Evolutionary conservation across 495 filamentous ascomycete genomes (phyloP).

Genomic region (Lasiosphaeris hirsuta): DNA sequence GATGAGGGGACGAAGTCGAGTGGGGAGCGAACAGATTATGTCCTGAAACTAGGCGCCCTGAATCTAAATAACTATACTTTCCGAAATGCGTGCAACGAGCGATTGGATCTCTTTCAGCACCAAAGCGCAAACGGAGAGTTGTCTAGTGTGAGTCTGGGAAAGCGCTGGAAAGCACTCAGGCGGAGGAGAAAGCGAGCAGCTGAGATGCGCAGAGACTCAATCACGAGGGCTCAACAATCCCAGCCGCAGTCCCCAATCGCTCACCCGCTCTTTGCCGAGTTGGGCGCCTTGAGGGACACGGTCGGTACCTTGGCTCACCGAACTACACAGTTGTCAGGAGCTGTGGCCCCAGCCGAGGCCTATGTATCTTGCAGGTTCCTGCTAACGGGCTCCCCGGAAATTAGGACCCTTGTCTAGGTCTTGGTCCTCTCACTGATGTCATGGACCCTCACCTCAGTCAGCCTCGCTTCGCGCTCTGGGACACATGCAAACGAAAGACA

Average conservation of each 20-base stretch:
- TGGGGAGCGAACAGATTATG: no score
- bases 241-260: constrained; percentile 13
- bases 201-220: constrained; percentile 16
- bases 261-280: constrained; percentile 25
- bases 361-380: constrained; percentile 7
- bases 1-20: no score
- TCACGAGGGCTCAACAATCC: constrained; percentile 37
- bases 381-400: constrained; percentile 14
- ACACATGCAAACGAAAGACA: no score
- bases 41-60: no score
- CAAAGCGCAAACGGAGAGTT: background rate
- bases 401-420: constrained; percentile 18
- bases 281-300: constrained; percentile 12
- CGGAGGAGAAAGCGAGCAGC: constrained; percentile 13
- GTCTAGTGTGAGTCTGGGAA: background rate
- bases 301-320: constrained; percentile 16
- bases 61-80: constrained; percentile 1
- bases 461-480: background rate
- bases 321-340: background rate
- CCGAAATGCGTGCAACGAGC: background rate
- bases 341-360: background rate
- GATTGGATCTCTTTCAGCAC: background rate
- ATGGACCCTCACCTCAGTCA: constrained; percentile 11
- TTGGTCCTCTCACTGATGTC: constrained; percentile 25
- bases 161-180: background rate